Evolutionary conservation across 768 basidiomycete species (phyloP).

Genomic region (Hypholoma fasciculare): DNA sequence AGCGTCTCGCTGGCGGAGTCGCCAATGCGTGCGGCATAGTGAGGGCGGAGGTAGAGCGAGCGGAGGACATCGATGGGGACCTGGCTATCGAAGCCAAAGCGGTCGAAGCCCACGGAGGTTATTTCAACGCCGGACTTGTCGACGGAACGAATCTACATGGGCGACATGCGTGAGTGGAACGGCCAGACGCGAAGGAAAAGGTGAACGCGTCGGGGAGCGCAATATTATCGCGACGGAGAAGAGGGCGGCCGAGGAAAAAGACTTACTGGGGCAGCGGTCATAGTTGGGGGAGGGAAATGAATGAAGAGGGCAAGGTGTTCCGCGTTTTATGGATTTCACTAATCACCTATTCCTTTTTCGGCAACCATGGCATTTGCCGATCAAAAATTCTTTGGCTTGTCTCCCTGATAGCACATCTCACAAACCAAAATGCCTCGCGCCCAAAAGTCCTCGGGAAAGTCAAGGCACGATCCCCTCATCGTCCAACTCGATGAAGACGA

Average conservation of each 20-base stretch:
- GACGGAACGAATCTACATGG: slow-evolving; percentile 54
- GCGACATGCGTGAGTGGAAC: slow-evolving; percentile 15
- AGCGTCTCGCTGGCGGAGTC: slow-evolving; percentile 31
- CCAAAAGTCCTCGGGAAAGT: slow-evolving; percentile 50
- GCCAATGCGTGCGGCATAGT: slow-evolving; percentile 57
- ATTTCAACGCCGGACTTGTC: slow-evolving; percentile 80
- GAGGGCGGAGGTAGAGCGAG: slow-evolving; percentile 84
- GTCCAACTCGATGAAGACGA: slow-evolving; percentile 84
- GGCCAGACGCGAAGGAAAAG: neutral
- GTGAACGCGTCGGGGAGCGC: neutral
- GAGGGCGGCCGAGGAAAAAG: neutral
- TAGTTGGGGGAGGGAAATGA: slow-evolving; percentile 11
- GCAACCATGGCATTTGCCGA: slow-evolving; percentile 19
- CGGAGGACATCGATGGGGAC: slow-evolving; percentile 80
- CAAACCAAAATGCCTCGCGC: slow-evolving; percentile 60
- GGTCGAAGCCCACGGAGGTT: slow-evolving; percentile 75
- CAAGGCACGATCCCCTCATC: slow-evolving; percentile 85
- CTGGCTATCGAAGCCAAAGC: slow-evolving; percentile 90
- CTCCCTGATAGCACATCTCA: slow-evolving; percentile 7
- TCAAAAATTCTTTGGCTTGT: slow-evolving; percentile 17
- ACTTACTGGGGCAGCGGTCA: slow-evolving; percentile 21
- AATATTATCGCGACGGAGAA: neutral
- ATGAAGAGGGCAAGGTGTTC: neutral
- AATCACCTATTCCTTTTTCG: slow-evolving; percentile 11
- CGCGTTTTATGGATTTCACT: slow-evolving; percentile 7